Percentiles rank a stretch among this genome's conserved stretches.
phyloP scores from a whole-genome alignment of 2,329 filamentous ascomycete genomes.

The Basipetospora sp. region DNA sequence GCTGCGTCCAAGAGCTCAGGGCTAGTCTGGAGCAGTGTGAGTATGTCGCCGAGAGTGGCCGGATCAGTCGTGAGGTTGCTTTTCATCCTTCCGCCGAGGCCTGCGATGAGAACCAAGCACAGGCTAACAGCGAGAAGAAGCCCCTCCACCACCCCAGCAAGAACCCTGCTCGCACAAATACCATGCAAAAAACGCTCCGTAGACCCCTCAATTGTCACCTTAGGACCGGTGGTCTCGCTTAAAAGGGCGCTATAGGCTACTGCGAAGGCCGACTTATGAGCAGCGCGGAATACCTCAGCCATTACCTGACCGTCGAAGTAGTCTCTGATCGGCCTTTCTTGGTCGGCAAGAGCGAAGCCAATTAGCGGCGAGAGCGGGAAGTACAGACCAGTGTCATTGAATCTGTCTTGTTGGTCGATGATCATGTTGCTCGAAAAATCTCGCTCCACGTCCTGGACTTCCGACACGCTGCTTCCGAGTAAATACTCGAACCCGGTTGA shows the following conservation, averaged over 20 bases:
- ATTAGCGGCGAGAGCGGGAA: slow-evolving; percentile 19
- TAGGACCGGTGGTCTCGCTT: slow-evolving; percentile 9
- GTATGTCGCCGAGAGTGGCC: slow-evolving; percentile 12
- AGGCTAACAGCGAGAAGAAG: slow-evolving; percentile 14
- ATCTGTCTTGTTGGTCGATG: slow-evolving; percentile 14
- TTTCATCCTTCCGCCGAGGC: slow-evolving; percentile 1
- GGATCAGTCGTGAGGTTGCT: slow-evolving; percentile 15
- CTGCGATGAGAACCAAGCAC: slow-evolving; percentile 9
- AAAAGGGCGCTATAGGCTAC: slow-evolving; percentile 11
- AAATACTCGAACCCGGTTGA: slow-evolving; percentile 20
- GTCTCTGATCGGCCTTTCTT: background rate
- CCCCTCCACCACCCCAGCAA: slow-evolving; percentile 17
- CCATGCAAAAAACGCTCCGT: slow-evolving; percentile 13
- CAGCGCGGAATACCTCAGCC: slow-evolving; percentile 9
- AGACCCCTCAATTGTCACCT: background rate
- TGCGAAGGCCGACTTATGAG: slow-evolving; percentile 20
- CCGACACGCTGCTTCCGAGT: slow-evolving; percentile 15
- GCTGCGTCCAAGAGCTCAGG: slow-evolving; percentile 3
- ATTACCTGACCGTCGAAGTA: slow-evolving; percentile 9
- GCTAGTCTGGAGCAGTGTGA: slow-evolving; percentile 12
- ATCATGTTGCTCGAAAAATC: slow-evolving; percentile 14
- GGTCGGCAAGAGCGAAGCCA: slow-evolving; percentile 17
- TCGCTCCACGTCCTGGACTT: background rate
- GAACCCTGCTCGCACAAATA: slow-evolving; percentile 18
- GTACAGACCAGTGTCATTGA: slow-evolving; percentile 7